A percentile compares a stretch with the other conserved stretches of the same genome.
phyloP scores from a whole-genome alignment of 2,329 filamentous ascomycete genomes.

The Trichoderma pleuroti region DNA sequence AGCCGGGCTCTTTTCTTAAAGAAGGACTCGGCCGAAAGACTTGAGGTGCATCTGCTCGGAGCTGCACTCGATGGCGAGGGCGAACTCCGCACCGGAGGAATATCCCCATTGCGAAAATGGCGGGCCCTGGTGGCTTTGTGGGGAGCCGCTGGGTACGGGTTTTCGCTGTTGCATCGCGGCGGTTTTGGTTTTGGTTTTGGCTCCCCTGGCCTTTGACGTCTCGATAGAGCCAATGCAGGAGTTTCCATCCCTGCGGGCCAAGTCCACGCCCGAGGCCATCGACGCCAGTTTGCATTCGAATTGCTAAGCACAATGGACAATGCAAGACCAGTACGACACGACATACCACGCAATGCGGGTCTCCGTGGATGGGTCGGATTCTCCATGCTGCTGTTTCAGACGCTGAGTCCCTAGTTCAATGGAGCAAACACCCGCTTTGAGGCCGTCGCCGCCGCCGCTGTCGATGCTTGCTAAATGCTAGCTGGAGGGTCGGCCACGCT shows the following conservation, averaged over 20 bases:
- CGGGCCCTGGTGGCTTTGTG: conserved; percentile 3
- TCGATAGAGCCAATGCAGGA: not conserved
- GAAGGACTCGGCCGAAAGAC: conserved; percentile 2
- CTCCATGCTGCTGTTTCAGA: conserved; percentile 10
- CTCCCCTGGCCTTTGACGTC: not conserved
- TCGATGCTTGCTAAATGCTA: not conserved
- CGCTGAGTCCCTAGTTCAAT: conserved; percentile 1
- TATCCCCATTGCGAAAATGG: conserved; percentile 17
- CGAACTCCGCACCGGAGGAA: conserved; percentile 17
- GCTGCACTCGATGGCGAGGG: conserved; percentile 1
- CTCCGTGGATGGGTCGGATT: not conserved
- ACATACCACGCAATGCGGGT: not conserved
- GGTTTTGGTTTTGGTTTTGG: not conserved
- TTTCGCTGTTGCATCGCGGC: not conserved
- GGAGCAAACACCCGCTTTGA: conserved; percentile 16
- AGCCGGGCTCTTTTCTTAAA: conserved; percentile 13
- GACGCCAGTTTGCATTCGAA: not conserved
- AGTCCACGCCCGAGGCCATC: not conserved
- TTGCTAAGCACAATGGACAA: not conserved
- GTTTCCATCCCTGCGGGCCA: not conserved
- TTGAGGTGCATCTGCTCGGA: not conserved
- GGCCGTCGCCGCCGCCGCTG: not conserved
- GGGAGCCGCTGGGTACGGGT: not conserved
- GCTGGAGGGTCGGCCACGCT: not conserved
- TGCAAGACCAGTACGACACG: not conserved